Percentiles rank a stretch among this genome's conserved stretches.
These are phyloP conservation scores for Auricularia cornea DNA, from an alignment of 768 basidiomycete species.

Conservation along the genomic window DNA sequence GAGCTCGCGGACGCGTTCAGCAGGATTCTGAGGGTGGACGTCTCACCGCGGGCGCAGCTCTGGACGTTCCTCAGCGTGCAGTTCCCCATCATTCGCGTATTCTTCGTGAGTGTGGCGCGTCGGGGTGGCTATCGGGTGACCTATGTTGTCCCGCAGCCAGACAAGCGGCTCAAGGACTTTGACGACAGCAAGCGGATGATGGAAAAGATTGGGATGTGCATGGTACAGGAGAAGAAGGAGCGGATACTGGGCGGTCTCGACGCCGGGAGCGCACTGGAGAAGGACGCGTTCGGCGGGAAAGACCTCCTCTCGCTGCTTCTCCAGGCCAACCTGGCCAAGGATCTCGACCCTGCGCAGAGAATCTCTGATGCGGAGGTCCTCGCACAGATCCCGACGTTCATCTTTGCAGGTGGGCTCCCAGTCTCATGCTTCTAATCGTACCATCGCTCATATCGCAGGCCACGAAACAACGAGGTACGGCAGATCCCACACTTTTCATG, in stretches of 20 bases:
- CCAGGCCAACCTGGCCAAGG: slow-evolving; percentile 55
- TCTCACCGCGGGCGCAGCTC: no score
- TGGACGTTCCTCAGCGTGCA: slow-evolving; percentile 12
- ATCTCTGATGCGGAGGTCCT: slow-evolving; percentile 58
- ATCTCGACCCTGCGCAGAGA: slow-evolving; percentile 44
- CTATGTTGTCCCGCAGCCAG: background rate
- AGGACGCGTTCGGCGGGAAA: slow-evolving; percentile 24
- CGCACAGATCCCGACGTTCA: slow-evolving; percentile 21
- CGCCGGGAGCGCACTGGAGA: background rate
- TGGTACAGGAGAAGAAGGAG: slow-evolving; percentile 26
- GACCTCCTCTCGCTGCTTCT: slow-evolving; percentile 56
- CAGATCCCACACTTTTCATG: no score
- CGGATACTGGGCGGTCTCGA: slow-evolving; percentile 12
- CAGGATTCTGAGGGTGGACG: no score
- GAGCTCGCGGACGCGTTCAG: slow-evolving; percentile 14
- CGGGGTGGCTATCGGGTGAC: no score
- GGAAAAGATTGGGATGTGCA: slow-evolving; percentile 18
- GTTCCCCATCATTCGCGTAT: slow-evolving; percentile 18
- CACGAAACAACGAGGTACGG: background rate
- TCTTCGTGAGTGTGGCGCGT: background rate
- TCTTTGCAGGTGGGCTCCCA: no score
- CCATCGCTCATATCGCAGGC: no score
- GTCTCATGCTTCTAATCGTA: no score
- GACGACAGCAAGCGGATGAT: slow-evolving; percentile 4
- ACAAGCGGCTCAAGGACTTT: slow-evolving; percentile 9